These are phyloP conservation scores for Daldinia sp. DNA, from an alignment of 2,329 filamentous ascomycete genomes.

Conservation along the genomic window DNA sequence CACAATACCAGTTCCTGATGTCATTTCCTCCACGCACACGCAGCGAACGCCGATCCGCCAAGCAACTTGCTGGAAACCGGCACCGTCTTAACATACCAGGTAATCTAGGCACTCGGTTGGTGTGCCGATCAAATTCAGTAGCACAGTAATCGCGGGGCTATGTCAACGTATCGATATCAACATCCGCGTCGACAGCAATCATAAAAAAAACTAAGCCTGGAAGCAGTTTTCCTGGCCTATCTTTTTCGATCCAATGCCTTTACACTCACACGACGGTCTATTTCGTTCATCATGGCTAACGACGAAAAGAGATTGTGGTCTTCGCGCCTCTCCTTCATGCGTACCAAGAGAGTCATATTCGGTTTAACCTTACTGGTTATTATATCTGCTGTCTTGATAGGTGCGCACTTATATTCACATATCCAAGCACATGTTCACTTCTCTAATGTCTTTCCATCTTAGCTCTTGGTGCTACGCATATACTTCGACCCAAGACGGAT, in stretches of 20 bases:
- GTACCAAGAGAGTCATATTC: conserved; percentile 44
- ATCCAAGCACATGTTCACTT: background rate
- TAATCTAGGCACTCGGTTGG: background rate
- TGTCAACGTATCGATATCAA: conserved; percentile 8
- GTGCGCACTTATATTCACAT: conserved; percentile 25
- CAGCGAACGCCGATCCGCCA: conserved; percentile 1
- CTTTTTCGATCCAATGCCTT: conserved; percentile 1
- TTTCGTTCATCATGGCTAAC: conserved; percentile 20
- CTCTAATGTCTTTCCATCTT: conserved; percentile 12
- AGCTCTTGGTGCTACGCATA: conserved; percentile 46
- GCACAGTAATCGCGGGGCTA: conserved; percentile 22
- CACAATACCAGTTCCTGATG: background rate
- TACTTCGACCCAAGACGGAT: conserved; percentile 27
- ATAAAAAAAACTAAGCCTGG: conserved; percentile 11
- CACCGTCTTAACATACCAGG: background rate
- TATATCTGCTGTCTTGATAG: conserved; percentile 41
- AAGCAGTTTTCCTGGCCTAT: background rate
- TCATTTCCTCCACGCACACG: background rate
- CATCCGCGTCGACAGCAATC: conserved; percentile 7
- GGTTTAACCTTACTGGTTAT: conserved; percentile 38
- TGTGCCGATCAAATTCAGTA: background rate
- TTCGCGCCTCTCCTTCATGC: conserved; percentile 41
- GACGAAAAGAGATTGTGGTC: conserved; percentile 38
- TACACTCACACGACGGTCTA: background rate
- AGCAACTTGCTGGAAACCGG: background rate